phyloP scores from a whole-genome alignment of 257 asterid species.

The Primulina tabacum region DNA sequence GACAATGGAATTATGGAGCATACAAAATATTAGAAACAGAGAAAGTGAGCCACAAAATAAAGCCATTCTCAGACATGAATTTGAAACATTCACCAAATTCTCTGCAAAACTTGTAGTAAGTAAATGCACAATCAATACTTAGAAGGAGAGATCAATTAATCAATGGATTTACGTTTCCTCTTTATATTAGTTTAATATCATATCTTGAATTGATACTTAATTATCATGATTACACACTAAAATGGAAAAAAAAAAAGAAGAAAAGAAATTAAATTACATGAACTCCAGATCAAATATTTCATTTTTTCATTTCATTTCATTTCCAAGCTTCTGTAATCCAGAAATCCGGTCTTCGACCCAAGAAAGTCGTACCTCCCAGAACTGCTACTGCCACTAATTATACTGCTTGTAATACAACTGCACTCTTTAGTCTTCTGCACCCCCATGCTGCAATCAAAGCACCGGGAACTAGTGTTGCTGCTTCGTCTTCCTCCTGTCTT shows the following conservation, averaged over 20 bases:
- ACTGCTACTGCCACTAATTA: constrained; percentile 12
- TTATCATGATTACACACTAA: too few relatives aligned
- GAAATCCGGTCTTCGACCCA: constrained; percentile 36
- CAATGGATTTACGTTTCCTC: constrained; percentile 25
- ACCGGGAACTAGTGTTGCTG: constrained; percentile 18
- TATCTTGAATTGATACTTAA: neutral
- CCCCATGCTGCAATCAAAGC: constrained; percentile 58
- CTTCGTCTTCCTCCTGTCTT: constrained; percentile 22
- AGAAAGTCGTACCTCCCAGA: constrained; percentile 52
- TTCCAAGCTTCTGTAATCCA: constrained; percentile 58
- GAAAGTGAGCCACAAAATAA: neutral
- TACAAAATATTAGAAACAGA: constrained; percentile 1
- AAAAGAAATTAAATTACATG: neutral
- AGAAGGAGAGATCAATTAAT: constrained; percentile 24
- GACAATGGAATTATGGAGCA: constrained; percentile 3
- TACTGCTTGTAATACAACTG: constrained; percentile 32
- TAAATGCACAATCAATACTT: neutral
- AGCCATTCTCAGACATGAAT: neutral
- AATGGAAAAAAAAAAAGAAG: neutral
- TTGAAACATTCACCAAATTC: neutral
- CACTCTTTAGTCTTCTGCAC: constrained; percentile 47
- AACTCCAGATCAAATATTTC: neutral
- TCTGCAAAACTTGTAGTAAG: neutral
- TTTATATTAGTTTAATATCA: neutral
- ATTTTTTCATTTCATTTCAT: constrained; percentile 13